A percentile compares a stretch with the other conserved stretches of the same genome.
Evolutionary conservation across 2,329 filamentous ascomycete species (phyloP).

Genomic region (Penicillium sclerotiorum): DNA sequence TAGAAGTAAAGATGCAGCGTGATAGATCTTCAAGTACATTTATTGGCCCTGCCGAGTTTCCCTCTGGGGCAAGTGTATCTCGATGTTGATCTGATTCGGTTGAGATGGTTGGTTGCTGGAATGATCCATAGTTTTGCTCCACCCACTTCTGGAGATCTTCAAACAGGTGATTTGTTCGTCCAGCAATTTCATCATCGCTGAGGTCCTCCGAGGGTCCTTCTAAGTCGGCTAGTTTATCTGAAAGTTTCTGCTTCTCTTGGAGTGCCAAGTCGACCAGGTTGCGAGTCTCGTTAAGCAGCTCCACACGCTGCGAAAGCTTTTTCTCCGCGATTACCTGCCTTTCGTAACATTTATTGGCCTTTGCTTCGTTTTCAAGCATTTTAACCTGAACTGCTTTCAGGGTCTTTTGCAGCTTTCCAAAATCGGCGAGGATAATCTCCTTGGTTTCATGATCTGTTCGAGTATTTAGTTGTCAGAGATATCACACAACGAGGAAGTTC

Average conservation of each 20-base stretch:
- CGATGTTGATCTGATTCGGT: neutral
- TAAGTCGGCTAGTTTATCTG: neutral
- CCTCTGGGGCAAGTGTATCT: neutral
- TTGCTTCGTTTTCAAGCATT: neutral
- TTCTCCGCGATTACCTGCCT: neutral
- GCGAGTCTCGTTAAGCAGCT: neutral
- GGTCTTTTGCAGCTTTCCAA: neutral
- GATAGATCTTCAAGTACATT: conserved; percentile 1
- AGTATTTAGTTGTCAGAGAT: no score
- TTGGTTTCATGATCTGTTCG: no score
- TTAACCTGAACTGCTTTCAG: neutral
- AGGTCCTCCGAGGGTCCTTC: neutral
- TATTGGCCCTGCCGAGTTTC: neutral
- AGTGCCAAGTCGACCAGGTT: neutral
- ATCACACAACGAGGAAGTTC: no score
- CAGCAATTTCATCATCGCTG: neutral
- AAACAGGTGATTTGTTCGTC: neutral
- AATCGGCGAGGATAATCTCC: no score
- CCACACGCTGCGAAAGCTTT: neutral
- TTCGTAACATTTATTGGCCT: neutral
- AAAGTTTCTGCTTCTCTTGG: neutral
- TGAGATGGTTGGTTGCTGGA: neutral
- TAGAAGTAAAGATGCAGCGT: conserved; percentile 3
- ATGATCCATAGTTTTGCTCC: neutral
- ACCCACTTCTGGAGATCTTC: neutral